Evolutionary conservation across 345 rosid genomes (phyloP).

Genomic region (Ailanthus altissimus): DNA sequence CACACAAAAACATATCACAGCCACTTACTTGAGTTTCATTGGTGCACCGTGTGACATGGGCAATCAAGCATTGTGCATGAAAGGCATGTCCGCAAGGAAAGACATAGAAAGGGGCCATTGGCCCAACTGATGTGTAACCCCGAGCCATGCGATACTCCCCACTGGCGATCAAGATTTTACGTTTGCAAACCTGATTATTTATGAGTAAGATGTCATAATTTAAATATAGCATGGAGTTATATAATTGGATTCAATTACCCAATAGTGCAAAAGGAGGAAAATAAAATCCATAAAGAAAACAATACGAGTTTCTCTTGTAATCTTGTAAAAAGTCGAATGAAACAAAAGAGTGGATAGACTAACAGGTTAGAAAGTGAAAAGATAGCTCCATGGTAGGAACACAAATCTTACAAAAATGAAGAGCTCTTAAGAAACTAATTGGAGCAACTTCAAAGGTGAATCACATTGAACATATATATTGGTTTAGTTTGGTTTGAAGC

Average conservation of each 20-base stretch:
- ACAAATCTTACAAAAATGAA: background rate
- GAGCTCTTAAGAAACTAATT: background rate
- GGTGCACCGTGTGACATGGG: slow-evolving; percentile 71
- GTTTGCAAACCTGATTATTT: slow-evolving; percentile 65
- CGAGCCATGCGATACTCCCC: slow-evolving; percentile 69
- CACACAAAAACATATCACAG: slow-evolving; percentile 18
- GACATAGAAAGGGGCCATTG: slow-evolving; percentile 89
- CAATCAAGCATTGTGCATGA: slow-evolving; percentile 85
- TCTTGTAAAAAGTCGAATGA: background rate
- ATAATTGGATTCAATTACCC: slow-evolving; percentile 10
- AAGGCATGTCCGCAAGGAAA: slow-evolving; percentile 97
- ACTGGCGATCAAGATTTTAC: slow-evolving; percentile 68
- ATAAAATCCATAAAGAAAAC: slow-evolving; percentile 7
- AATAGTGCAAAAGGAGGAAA: background rate
- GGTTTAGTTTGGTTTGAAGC: slow-evolving; percentile 15
- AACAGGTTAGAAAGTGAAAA: background rate
- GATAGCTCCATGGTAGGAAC: background rate
- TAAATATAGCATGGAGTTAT: slow-evolving; percentile 13
- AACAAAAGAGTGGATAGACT: background rate
- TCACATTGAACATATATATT: slow-evolving; percentile 18
- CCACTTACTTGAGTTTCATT: slow-evolving; percentile 53
- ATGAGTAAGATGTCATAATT: slow-evolving; percentile 13
- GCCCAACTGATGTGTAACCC: slow-evolving; percentile 79
- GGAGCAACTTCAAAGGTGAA: background rate
- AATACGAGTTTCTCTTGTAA: slow-evolving; percentile 3